Base-by-base conservation (phyloP, 23 red algal genomes). In the Pyropia haitanensis region DNA sequence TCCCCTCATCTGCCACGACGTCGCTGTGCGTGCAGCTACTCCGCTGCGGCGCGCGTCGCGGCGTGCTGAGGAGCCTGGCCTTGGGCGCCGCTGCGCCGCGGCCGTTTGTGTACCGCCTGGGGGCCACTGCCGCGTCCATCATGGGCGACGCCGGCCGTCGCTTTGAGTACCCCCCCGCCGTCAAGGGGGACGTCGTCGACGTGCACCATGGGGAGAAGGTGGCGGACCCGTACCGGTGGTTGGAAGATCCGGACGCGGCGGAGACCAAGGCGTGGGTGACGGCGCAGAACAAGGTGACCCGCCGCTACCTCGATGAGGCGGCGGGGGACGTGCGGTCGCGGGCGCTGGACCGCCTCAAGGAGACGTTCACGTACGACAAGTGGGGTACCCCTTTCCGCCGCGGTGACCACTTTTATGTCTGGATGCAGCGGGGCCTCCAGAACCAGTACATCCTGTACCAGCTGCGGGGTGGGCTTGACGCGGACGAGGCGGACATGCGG, bases 401-500 rank as follows among this genome's bases (percentile, higher is more conserved):
- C 29, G 76, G 84, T 9, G 51, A 64, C 4, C 62, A 65, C 71
- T 80, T 74, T 26, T 81, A 80, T 25, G 76, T 78, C 28, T 30
- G 67, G 26, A 67, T 77, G 50, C 75, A 77, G 17, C 62, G 58
- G 53, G 84, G 84, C 25, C 74, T 80, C 2, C 32, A 57, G 39
- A 89, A 89, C 71, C 84, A 89, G 65, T 60, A 73, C 17, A 72
- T 89, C 14, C 18, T 89, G 20, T 79, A 79, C 73, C 75, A 81
- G 46, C 32, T 51, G 24, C 55, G 68, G 46, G 39, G 39, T 46
- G 39, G 39, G 2, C 39, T 46, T 13, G 22, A 30, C 49, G 65
- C 77, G 3, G 69, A 79, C 71, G 50, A 31, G 50, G 67, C 57
- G 63, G 33, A 44, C 12, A 67, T 75, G 23, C 59, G 81, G 12